These are phyloP conservation scores for Yamadazyma epiphylla DNA, from an alignment of 1,139 yeast species.

Conservation along the genomic window DNA sequence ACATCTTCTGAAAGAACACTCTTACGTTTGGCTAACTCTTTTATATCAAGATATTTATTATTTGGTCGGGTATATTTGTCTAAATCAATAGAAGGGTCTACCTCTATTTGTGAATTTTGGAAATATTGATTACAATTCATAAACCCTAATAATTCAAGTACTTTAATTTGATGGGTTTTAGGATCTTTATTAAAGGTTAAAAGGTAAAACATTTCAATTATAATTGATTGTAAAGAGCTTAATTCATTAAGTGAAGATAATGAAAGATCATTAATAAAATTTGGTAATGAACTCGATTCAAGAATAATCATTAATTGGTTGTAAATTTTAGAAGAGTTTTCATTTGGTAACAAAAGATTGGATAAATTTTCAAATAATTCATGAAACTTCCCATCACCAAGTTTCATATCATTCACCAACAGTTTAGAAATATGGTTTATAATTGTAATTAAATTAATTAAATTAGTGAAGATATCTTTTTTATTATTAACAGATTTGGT, in stretches of 20 bases:
- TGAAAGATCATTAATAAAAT: slow-evolving; percentile 4
- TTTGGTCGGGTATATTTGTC: slow-evolving; percentile 13
- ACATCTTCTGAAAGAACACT: too few species aligned
- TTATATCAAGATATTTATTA: slow-evolving; percentile 8
- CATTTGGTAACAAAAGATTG: slow-evolving; percentile 9
- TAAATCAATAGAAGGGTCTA: slow-evolving; percentile 17
- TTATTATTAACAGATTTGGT: too few species aligned
- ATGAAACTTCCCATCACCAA: slow-evolving; percentile 1
- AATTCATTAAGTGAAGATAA: slow-evolving; percentile 9
- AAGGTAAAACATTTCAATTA: slow-evolving; percentile 16
- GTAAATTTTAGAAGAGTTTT: slow-evolving; percentile 8
- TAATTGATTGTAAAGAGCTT: slow-evolving; percentile 14
- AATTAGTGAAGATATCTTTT: slow-evolving; percentile 2
- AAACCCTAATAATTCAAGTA: slow-evolving; percentile 24
- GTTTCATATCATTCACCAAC: slow-evolving; percentile 5
- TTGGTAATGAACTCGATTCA: slow-evolving; percentile 7
- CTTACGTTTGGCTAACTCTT: slow-evolving; percentile 3
- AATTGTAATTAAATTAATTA: slow-evolving; percentile 8
- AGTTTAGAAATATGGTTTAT: slow-evolving; percentile 9
- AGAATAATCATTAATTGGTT: slow-evolving; percentile 11
- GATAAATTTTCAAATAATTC: slow-evolving; percentile 3
- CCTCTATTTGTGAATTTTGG: slow-evolving; percentile 10
- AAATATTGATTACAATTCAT: slow-evolving; percentile 16
- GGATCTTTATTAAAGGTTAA: slow-evolving; percentile 12
- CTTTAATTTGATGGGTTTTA: slow-evolving; percentile 10